Conservation (phyloP, 345 rosid genomes). For the Salix suchowensis region DNA sequence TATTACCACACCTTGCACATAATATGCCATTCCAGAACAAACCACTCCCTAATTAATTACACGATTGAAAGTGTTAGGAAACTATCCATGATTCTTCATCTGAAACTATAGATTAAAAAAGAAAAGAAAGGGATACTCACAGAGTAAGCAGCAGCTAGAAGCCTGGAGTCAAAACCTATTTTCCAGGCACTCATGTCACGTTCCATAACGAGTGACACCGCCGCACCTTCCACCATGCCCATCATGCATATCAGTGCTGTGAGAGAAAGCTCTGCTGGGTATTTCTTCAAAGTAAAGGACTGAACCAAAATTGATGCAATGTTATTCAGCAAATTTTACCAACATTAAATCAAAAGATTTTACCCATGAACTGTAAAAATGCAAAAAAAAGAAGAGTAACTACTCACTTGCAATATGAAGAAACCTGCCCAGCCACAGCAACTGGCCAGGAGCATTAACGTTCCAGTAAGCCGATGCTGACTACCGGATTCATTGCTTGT, state of each 20-base stretch:
- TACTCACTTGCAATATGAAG: slow-evolving; percentile 74
- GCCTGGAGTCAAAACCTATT: slow-evolving; percentile 67
- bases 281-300: slow-evolving; percentile 67
- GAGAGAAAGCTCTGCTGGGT: slow-evolving; percentile 92
- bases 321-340: neutral
- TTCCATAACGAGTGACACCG: slow-evolving; percentile 53
- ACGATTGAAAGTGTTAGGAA: neutral
- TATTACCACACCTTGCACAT: slow-evolving; percentile 66
- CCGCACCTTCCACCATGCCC: slow-evolving; percentile 61
- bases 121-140: slow-evolving; percentile 28
- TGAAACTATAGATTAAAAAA: neutral
- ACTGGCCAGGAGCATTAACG: slow-evolving; percentile 58
- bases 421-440: slow-evolving; percentile 68
- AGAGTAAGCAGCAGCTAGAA: slow-evolving; percentile 74
- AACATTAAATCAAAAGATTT: neutral
- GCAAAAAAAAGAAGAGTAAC: too few species aligned
- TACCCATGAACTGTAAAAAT: neutral
- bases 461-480: slow-evolving; percentile 63
- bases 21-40: slow-evolving; percentile 85
- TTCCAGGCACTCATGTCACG: slow-evolving; percentile 69
- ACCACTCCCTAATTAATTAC: slow-evolving; percentile 69
- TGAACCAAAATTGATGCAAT: slow-evolving; percentile 17
- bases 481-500: slow-evolving; percentile 30
- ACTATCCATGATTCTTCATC: neutral
- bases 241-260: slow-evolving; percentile 63